Conservation (phyloP, 441 rosid genomes). For the Flueggea neowawraea region DNA sequence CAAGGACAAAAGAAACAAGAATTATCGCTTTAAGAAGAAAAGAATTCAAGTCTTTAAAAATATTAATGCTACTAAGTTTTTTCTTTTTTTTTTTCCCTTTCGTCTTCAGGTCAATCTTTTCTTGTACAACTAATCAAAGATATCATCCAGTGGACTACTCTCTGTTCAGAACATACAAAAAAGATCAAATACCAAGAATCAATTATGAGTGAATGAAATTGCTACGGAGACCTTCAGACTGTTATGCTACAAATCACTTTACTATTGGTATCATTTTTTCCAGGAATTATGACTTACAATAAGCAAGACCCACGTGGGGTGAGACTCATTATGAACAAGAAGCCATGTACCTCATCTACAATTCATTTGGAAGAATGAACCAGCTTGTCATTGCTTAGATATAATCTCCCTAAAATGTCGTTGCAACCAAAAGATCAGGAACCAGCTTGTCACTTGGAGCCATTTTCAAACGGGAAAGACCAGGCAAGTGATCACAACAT, state of each 20-base stretch:
- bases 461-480: constrained; percentile 8
- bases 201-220: constrained; percentile 9
- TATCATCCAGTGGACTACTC: too few relatives aligned
- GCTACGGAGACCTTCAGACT: constrained; percentile 6
- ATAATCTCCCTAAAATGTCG: constrained; percentile 9
- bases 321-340: constrained; percentile 9
- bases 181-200: not conserved
- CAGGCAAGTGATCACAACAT: constrained; percentile 45
- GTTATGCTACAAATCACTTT: constrained; percentile 3
- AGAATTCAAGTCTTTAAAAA: too few relatives aligned
- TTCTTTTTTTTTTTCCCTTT: too few relatives aligned
- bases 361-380: constrained; percentile 14
- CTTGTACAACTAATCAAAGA: too few relatives aligned
- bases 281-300: constrained; percentile 19
- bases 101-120: too few relatives aligned
- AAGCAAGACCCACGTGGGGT: constrained; percentile 3
- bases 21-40: too few relatives aligned
- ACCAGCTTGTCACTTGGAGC: constrained; percentile 2
- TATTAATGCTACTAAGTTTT: too few relatives aligned
- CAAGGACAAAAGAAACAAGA: too few relatives aligned
- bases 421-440: constrained; percentile 5
- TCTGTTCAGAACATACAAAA: too few relatives aligned
- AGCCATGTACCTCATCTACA: constrained; percentile 20
- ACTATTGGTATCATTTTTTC: constrained; percentile 6
- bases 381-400: not conserved